Base-by-base conservation (phyloP, 805 yeast genomes). In the Ogataea henricii region DNA sequence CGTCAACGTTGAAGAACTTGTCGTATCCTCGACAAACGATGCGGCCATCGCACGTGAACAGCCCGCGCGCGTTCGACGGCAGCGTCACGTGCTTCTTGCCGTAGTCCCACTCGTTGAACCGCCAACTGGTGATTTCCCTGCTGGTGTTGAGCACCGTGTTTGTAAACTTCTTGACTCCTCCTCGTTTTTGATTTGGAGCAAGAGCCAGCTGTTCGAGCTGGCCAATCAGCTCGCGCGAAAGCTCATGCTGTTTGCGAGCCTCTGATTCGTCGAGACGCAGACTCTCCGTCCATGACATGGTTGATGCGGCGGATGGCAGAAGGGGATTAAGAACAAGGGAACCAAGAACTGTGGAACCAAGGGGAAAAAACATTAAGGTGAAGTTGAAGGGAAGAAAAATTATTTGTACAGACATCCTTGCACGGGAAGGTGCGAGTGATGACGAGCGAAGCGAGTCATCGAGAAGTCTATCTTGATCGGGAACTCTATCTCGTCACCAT, bases 51-150 rank as follows among this genome's bases (percentile, higher is more conserved):
- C 57, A 54, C 0, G 81, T 86, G 65, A 92, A 92, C 13, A 92
- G 64, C 0, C 99, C 99, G 46, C 99, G 75, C 0, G 97, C 96
- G 43, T 81, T 69, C 4, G 81, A 73, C 0, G 97, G 96, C 7
- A 92, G 69, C 1, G 48, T 49, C 4, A 80, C 69, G 41, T 76
- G 76, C 8, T 71, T 69, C 45, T 74, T 78, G 14, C 81, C 81
- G 60, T 88, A 92, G 58, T 88, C 97, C 87, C 89, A 91, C 56
- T 92, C 99, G 49, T 83, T 81, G 68, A 89, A 90, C 65, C 83
- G 87, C 98, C 98, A 92, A 43, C 74, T 64, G 18, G 51, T 42
- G 6, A 67, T 47, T 9, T 53, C 50, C 3, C 48, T 46, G 18
- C 58, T 50, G 4, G 67, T 46, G 16, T 57, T 57, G 27, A 46